Evolutionary conservation across 2,329 filamentous ascomycete genomes (phyloP).

Genomic region (Nemania diffusa): DNA sequence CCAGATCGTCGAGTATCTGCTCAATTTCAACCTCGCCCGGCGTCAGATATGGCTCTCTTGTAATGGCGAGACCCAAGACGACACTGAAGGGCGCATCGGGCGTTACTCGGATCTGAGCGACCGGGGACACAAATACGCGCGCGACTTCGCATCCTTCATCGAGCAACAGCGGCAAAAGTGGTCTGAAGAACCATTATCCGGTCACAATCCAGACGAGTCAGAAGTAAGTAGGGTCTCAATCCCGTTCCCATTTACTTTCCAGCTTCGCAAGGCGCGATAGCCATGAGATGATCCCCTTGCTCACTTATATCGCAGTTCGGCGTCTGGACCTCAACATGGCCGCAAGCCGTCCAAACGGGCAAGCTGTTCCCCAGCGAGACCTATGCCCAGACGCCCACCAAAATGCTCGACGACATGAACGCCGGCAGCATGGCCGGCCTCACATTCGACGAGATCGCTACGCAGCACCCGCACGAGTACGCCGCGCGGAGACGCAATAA

Average conservation of each 20-base stretch:
- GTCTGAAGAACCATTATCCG: slow-evolving; percentile 18
- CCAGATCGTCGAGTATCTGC: slow-evolving; percentile 34
- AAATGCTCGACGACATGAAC: slow-evolving; percentile 34
- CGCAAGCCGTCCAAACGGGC: slow-evolving; percentile 34
- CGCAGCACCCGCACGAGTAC: slow-evolving; percentile 25
- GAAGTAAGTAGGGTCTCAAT: slow-evolving; percentile 1
- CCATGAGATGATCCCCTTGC: not conserved
- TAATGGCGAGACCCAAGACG: slow-evolving; percentile 29
- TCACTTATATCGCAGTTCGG: slow-evolving; percentile 18
- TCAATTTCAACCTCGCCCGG: slow-evolving; percentile 32
- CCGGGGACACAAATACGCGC: slow-evolving; percentile 21
- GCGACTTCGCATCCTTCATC: slow-evolving; percentile 23
- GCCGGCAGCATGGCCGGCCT: slow-evolving; percentile 28
- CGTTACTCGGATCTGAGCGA: slow-evolving; percentile 29
- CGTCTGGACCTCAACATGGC: slow-evolving; percentile 35
- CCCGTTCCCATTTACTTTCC: too few relatives aligned
- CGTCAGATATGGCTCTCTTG: slow-evolving; percentile 34
- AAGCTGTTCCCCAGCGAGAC: slow-evolving; percentile 17
- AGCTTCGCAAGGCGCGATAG: not conserved
- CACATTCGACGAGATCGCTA: slow-evolving; percentile 25
- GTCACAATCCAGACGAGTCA: slow-evolving; percentile 21
- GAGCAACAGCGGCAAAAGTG: slow-evolving; percentile 26
- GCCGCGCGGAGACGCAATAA: slow-evolving; percentile 28
- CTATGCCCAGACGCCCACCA: slow-evolving; percentile 27
- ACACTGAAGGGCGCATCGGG: slow-evolving; percentile 26